Evolutionary conservation across 1,139 yeast species (phyloP).

Genomic region (Yamadazyma diddensiae): DNA sequence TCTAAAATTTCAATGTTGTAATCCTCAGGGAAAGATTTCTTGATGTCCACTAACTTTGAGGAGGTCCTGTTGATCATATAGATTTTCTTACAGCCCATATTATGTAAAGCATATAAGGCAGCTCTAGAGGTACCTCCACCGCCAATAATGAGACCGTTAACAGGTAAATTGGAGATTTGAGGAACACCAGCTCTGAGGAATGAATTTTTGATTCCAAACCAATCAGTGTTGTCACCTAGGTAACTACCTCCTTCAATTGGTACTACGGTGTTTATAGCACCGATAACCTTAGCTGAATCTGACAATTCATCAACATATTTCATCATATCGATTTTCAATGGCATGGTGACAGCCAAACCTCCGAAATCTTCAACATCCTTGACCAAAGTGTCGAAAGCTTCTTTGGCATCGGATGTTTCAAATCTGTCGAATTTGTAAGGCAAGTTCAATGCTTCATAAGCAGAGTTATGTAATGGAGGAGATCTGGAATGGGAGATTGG

Average conservation of each 20-base stretch:
- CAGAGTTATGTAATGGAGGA: constrained; percentile 80
- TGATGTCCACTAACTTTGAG: constrained; percentile 59
- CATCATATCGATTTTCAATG: constrained; percentile 78
- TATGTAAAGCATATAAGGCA: constrained; percentile 81
- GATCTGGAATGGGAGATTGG: constrained; percentile 88
- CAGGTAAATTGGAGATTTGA: constrained; percentile 25
- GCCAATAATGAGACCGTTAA: constrained; percentile 76
- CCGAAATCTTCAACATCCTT: constrained; percentile 57
- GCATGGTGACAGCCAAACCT: constrained; percentile 90
- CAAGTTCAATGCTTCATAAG: constrained; percentile 66
- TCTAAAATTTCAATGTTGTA: constrained; percentile 62
- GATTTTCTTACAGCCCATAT: constrained; percentile 74
- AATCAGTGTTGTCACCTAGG: constrained; percentile 91
- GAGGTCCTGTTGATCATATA: constrained; percentile 81
- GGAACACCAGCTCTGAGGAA: constrained; percentile 63
- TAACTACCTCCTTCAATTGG: constrained; percentile 54
- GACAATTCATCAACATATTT: constrained; percentile 61
- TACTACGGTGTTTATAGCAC: constrained; percentile 89
- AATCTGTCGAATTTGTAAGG: constrained; percentile 70
- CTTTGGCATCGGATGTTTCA: constrained; percentile 64
- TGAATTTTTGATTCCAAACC: constrained; percentile 82
- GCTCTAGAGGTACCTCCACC: constrained; percentile 99
- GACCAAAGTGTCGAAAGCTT: constrained; percentile 47
- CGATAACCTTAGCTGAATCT: constrained; percentile 72
- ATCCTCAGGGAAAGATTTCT: constrained; percentile 56